Evolutionary conservation across 2,329 filamentous ascomycete genomes (phyloP).

Genomic region (Raffaelea arxii): DNA sequence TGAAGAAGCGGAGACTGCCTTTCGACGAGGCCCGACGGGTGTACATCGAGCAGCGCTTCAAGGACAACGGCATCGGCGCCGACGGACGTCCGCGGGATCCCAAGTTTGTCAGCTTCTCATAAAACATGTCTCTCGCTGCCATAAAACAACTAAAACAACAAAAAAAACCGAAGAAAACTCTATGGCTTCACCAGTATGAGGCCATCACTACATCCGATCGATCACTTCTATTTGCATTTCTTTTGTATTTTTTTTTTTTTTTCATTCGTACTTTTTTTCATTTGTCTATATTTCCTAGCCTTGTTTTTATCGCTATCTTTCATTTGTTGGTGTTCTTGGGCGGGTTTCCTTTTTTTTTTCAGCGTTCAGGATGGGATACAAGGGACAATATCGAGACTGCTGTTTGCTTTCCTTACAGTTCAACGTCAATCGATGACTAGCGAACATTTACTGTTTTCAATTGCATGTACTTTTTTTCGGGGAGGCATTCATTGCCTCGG

Average conservation of each 20-base stretch:
- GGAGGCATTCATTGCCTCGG: too few species aligned
- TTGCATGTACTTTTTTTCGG: too few species aligned
- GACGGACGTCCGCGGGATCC: slow-evolving; percentile 85
- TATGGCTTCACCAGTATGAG: too few species aligned
- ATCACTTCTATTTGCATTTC: not conserved
- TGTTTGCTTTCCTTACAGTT: too few species aligned
- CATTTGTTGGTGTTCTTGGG: not conserved
- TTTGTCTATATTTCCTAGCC: not conserved
- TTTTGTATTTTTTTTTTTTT: slow-evolving; percentile 1
- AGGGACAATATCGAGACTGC: too few species aligned
- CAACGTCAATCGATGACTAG: too few species aligned
- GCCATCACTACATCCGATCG: too few species aligned
- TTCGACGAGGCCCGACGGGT: slow-evolving; percentile 88
- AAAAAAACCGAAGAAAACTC: not conserved
- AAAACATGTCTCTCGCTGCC: too few species aligned
- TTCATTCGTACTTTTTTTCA: not conserved
- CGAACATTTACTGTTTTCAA: too few species aligned
- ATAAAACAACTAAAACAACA: too few species aligned
- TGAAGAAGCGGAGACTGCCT: slow-evolving; percentile 71
- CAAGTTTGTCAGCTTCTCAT: slow-evolving; percentile 91
- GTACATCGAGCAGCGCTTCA: slow-evolving; percentile 79
- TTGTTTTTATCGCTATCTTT: not conserved
- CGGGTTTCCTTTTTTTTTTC: not conserved
- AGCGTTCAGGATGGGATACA: too few species aligned
- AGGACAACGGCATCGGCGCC: slow-evolving; percentile 75